phyloP scores from a whole-genome alignment of 441 rosid species.

The Rhodomyrtus psidioides region DNA sequence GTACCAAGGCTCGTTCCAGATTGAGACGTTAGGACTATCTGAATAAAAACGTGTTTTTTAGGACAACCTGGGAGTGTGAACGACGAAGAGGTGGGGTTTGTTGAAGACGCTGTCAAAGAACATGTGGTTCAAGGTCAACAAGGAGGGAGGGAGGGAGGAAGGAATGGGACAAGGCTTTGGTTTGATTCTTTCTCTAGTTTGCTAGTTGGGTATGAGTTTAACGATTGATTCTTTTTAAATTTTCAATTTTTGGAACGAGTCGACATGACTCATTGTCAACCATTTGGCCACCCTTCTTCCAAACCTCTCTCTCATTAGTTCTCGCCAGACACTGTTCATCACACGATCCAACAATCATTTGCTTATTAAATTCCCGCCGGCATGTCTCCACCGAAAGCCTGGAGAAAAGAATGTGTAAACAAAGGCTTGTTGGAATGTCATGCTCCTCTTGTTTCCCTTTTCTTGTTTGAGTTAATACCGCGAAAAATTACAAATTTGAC shows the following conservation, averaged over 20 bases:
- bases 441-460: neutral
- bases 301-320: neutral
- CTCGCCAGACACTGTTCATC: neutral
- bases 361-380: neutral
- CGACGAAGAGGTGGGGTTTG: neutral
- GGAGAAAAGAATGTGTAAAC: neutral
- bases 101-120: neutral
- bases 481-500: too few relatives aligned
- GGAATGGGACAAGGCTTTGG: neutral
- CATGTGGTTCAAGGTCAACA: neutral
- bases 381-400: neutral
- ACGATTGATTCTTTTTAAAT: neutral
- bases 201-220: neutral
- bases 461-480: neutral
- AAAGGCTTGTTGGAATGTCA: neutral
- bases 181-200: neutral
- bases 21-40: neutral
- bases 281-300: neutral
- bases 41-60: neutral
- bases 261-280: neutral
- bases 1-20: neutral
- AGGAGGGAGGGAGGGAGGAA: neutral
- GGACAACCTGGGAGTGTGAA: neutral
- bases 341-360: neutral
- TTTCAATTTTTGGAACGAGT: neutral